Base-by-base conservation (phyloP, 139 green algal species). In the Gonium pectorale region DNA sequence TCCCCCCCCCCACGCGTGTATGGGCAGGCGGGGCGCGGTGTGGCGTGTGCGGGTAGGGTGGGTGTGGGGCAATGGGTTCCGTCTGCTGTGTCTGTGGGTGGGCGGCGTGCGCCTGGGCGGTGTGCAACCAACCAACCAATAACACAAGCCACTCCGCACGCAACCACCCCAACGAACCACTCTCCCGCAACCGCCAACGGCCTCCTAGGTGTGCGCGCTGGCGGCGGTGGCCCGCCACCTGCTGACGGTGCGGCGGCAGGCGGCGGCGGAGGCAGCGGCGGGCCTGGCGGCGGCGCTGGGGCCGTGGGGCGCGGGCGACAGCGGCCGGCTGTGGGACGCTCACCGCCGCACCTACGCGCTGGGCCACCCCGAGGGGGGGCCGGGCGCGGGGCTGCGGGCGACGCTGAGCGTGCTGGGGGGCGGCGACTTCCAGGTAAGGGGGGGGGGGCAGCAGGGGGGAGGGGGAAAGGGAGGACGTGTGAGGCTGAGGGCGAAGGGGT, bases 201-300 rank as follows among this genome's bases (percentile, higher is more conserved):
- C n/a, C 38, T 56, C n/a, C n/a, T 31, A 63, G 59, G 75, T 82
- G 27, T 75, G 71, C 4, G 91, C 91, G 21, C 22, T 91, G 38
- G 88, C 88, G 38, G 89, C 84, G 1, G 90, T 89, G 51, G 81
- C 91, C 13, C 83, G 89, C 24, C 64, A 83, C 60, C 59, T 90
- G 38, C 83, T 90, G 79, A 9, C 54, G 43, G 85, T 92, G 35
- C 35, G 84, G 17, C 13, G 43, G 6, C 35, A 75, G 37, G 29
- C 71, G 8, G 44, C 51, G 62, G 78, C 78, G 26, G 63, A 75
- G 44, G 62, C 31, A 13, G 62, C 62, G 44, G 37, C 51, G 41
- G 44, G 52, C 7, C 38, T 74, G 27, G 43, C 60, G 33, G 43
- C 40, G n/a, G 29, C 8, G 62, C 78, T 84, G 37, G 78, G 62